A percentile compares a stretch with the other conserved stretches of the same genome.
These are phyloP conservation scores for Aspergillus sp. DNA, from an alignment of 2,329 filamentous ascomycete species.

Conservation along the genomic window DNA sequence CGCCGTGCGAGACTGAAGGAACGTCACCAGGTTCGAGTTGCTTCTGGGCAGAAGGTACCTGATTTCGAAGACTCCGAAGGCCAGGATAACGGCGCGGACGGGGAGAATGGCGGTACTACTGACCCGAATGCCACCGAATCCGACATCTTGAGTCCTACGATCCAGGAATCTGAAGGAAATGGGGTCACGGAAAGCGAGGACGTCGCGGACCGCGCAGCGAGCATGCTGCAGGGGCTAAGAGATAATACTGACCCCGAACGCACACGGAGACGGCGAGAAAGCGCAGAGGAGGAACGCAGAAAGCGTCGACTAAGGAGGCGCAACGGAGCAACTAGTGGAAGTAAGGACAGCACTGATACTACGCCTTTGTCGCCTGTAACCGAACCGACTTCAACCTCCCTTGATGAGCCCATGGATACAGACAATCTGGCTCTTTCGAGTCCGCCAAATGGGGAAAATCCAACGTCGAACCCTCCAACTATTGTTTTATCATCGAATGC, in stretches of 20 bases:
- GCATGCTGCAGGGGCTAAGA: constrained; percentile 79
- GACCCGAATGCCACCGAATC: constrained; percentile 44
- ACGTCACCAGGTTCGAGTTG: constrained; percentile 82
- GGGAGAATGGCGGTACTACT: constrained; percentile 38
- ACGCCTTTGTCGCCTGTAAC: constrained; percentile 30
- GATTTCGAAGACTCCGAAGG: constrained; percentile 60
- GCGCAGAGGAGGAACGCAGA: constrained; percentile 74
- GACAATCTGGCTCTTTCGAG: constrained; percentile 25
- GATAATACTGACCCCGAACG: constrained; percentile 57
- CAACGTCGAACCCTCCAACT: constrained; percentile 23
- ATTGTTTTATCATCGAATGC: constrained; percentile 36
- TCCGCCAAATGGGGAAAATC: constrained; percentile 22
- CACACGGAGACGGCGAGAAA: constrained; percentile 67
- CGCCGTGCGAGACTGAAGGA: constrained; percentile 87
- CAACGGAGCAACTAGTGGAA: constrained; percentile 47
- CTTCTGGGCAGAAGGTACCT: constrained; percentile 84
- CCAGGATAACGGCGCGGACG: constrained; percentile 54
- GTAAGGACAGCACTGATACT: constrained; percentile 38
- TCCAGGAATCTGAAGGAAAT: constrained; percentile 33
- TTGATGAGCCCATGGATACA: constrained; percentile 19
- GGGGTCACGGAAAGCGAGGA: constrained; percentile 61
- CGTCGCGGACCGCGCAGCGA: constrained; percentile 79
- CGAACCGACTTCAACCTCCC: constrained; percentile 32
- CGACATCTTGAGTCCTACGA: constrained; percentile 52
- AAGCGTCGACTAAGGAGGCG: constrained; percentile 66